These are phyloP conservation scores for Babesia ovata DNA, from an alignment of 169 alveolate genomes.

Conservation along the genomic window DNA sequence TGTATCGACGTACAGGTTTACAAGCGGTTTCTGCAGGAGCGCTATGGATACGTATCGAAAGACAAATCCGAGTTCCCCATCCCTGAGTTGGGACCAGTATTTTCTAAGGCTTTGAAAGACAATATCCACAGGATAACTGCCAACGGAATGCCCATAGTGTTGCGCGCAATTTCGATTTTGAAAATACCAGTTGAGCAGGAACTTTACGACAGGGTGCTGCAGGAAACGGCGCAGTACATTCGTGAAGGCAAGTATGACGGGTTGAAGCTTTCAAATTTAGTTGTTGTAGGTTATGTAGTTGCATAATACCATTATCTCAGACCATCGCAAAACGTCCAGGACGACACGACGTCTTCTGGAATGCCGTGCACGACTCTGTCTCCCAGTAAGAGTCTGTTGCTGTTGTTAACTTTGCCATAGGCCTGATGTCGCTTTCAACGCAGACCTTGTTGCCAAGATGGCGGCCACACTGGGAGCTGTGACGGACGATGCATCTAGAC, in stretches of 20 bases:
- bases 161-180: conserved; percentile 42
- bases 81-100: conserved; percentile 32
- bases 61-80: conserved; percentile 45
- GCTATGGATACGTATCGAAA: neutral
- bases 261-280: conserved; percentile 38
- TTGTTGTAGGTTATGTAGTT: conserved; percentile 31
- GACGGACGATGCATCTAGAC: conserved; percentile 2
- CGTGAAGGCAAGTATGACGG: conserved; percentile 17
- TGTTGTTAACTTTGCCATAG: neutral
- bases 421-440: neutral
- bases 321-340: conserved; percentile 30
- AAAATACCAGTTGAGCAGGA: conserved; percentile 17
- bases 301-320: neutral
- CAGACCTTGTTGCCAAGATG: conserved; percentile 50
- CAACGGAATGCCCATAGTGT: conserved; percentile 54
- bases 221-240: conserved; percentile 21
- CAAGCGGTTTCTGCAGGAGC: conserved; percentile 26
- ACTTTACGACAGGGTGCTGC: neutral
- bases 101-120: conserved; percentile 14
- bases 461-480: conserved; percentile 16
- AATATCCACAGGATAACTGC: conserved; percentile 30
- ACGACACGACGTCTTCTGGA: conserved; percentile 41
- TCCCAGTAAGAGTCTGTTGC: neutral
- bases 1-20: conserved; percentile 45
- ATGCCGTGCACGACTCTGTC: conserved; percentile 24